Base-by-base conservation (phyloP, 345 rosid species). In the Ceriops decandra region DNA sequence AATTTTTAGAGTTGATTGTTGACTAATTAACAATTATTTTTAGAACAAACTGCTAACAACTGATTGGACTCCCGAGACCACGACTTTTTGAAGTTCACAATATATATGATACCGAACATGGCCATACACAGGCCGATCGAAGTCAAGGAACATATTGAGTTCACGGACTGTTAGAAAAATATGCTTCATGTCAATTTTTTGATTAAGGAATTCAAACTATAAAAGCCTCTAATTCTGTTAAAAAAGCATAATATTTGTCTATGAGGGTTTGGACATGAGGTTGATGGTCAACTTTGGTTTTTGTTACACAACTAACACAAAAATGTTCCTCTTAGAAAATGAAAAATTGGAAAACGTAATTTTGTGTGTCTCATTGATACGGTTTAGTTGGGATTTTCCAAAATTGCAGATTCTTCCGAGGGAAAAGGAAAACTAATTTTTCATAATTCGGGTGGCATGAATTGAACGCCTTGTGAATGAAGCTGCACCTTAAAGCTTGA, bases 401-500 rank as follows among this genome's bases (percentile, higher is more conserved):
- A 72, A 76, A 66, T 61, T 75, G 63, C 76, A 49, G 69, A 73
- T 76, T 62, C 69, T 63, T 71, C 5, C 4, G 5, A 13, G 2
- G 0, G 15, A 42, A 42, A 42, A 42, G 3, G 3, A 42, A 42
- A 11, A 38, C 9, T 33, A 33, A 33, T 7, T 13, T 42, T 15
- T 42, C 16, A 42, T 42, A 42, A 42, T 42, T 42, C 16, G 5
- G 49, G 49, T 4, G 13, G 46, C 0, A 38, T 38, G 36, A 33
- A 13, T 42, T 11, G 1, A 42, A 42, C 49, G 16, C 2, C 17
- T 42, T 11, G 13, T 42, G 49, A 42, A 13, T 42, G 49, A 15
- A 42, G 49, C 49, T 42, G 13, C 49, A 42, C 17, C 49, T 13
- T 15, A 42, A 42, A 42, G 49, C 15, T 13, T 42, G 49, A 15